Percentiles rank a stretch among this genome's conserved stretches.
Conservation (phyloP, 2,329 filamentous ascomycete genomes). For the Tolypocladium cylindrosporum region DNA sequence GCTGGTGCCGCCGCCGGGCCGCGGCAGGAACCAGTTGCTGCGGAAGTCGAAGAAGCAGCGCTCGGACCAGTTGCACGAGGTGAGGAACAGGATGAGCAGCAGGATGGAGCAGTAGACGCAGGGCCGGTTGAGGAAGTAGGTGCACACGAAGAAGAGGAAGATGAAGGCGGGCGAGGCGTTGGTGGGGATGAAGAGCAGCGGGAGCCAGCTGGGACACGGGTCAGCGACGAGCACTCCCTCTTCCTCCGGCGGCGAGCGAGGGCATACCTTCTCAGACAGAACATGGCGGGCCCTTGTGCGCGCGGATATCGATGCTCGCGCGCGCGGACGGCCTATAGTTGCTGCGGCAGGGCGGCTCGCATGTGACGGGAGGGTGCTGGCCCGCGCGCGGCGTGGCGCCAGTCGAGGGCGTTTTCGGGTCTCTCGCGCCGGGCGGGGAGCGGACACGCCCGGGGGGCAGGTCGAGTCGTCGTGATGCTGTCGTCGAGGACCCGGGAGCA, state of each 20-base stretch:
- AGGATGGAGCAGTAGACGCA: conserved; percentile 98
- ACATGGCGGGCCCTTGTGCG: conserved; percentile 32
- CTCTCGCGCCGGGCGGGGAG: neutral
- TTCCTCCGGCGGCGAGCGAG: neutral
- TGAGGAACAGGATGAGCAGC: conserved; percentile 87
- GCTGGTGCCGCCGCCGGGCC: conserved; percentile 29
- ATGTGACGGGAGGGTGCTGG: neutral
- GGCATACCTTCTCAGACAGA: conserved; percentile 43
- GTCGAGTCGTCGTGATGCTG: too few species aligned
- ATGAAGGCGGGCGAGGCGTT: conserved; percentile 80
- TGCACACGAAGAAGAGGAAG: conserved; percentile 81
- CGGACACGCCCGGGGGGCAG: too few species aligned
- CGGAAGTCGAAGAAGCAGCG: conserved; percentile 87
- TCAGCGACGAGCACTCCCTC: neutral
- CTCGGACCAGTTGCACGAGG: conserved; percentile 82
- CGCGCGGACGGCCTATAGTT: too few species aligned
- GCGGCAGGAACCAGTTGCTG: conserved; percentile 89
- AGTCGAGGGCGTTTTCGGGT: neutral
- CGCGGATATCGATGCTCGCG: neutral
- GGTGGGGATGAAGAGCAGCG: conserved; percentile 79
- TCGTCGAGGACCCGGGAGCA: neutral
- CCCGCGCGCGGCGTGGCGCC: neutral
- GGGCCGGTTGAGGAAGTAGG: conserved; percentile 91
- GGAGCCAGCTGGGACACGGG: conserved; percentile 56
- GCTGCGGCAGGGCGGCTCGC: neutral